These are phyloP conservation scores for Apiospora malaysiana DNA, from an alignment of 2,329 filamentous ascomycete species.

Conservation along the genomic window DNA sequence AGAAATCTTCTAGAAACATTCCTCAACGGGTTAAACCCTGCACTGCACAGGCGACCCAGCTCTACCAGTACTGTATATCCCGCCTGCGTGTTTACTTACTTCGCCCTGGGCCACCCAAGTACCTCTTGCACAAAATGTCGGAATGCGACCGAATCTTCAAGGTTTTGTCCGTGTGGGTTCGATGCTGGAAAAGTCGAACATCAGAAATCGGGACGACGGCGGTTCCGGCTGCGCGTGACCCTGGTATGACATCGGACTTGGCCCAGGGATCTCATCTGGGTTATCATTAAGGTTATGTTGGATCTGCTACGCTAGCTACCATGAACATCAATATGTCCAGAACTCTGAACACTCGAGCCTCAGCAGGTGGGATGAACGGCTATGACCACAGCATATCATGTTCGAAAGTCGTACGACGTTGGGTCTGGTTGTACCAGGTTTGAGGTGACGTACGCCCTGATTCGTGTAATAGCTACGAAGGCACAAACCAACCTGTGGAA, in stretches of 20 bases:
- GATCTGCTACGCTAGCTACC: slow-evolving; percentile 16
- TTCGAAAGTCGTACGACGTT: not conserved
- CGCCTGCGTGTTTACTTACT: not conserved
- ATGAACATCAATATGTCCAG: slow-evolving; percentile 9
- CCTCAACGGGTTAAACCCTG: not conserved
- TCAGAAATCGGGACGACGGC: not conserved
- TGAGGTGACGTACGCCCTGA: not conserved
- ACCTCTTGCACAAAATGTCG: not conserved
- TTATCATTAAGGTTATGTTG: slow-evolving; percentile 4
- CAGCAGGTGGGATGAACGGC: slow-evolving; percentile 12
- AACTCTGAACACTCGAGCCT: not conserved
- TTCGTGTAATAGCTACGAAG: not conserved
- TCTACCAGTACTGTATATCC: not conserved
- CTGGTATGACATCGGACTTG: slow-evolving; percentile 1
- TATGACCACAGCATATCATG: not conserved
- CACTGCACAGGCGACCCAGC: not conserved
- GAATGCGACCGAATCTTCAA: not conserved
- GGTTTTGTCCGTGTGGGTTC: slow-evolving; percentile 2
- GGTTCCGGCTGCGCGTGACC: not conserved
- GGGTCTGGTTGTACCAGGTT: not conserved
- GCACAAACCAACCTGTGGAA: not conserved
- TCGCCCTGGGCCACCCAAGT: not conserved
- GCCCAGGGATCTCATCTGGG: not conserved
- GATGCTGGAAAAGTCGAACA: not conserved
- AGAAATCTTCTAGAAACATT: slow-evolving; percentile 15